Base-by-base conservation (phyloP, 345 rosid genomes). In the Citrus glauca region DNA sequence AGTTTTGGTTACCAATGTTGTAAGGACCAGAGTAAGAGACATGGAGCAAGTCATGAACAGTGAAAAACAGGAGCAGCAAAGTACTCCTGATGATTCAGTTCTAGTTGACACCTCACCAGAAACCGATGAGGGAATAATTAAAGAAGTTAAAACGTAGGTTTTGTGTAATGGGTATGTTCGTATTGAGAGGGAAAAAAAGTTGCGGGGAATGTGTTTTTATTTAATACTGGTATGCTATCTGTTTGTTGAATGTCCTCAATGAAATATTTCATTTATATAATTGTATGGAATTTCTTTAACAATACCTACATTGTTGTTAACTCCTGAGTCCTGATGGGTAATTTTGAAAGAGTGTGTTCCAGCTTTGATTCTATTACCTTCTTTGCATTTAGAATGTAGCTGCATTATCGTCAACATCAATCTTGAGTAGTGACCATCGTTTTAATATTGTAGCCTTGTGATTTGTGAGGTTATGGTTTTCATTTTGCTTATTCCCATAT, bases 1-100 rank as follows among this genome's bases (percentile, higher is more conserved):
- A 92, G 97, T 92, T 70, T 20, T 91, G 86, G 93, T 92, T 28
- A 87, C 93, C 27, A 89, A 83, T 85, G 97, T 88, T 66, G 89
- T 85, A 82, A 88, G 93, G 80, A 87, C 93, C 37, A 88, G 95
- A 86, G 59, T 91, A 62, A 84, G 89, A 68, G 93, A 91, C 82
- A 85, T 91, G 94, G 89, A 92, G 59, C 73, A 86, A 6, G 60
- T 84, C 77, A 75, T 89, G 69, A 84, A 84, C 79, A 82, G 79
- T 25, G 89, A 81, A 24, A 77, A 74, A 9, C 82, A 81, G 20
- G 81, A 50, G 11, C 83, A 75, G 48, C 81, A 80, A 20, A 77
- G 68, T 57, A 66, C 27, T 67, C 38, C 53, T 17, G 38, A 61
- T 60, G 86, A 78, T 69, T 66, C 86, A 25, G 24, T 74, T 70